Evolutionary conservation across 805 yeast genomes (phyloP).

Genomic region (Lachancea waltii): DNA sequence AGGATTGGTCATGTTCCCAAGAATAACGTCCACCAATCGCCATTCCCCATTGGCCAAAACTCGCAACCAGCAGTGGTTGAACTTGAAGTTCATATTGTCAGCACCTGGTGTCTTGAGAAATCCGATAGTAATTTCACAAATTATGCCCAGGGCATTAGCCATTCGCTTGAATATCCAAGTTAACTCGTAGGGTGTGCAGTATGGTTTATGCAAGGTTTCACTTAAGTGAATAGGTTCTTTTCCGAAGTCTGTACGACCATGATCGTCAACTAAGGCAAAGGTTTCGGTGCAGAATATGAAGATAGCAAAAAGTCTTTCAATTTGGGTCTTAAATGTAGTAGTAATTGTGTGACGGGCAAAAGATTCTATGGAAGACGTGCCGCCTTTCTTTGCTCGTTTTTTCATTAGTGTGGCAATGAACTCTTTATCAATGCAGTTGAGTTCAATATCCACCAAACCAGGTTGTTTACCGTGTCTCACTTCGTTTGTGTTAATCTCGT

Average conservation of each 20-base stretch:
- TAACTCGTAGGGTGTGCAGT: conserved; percentile 64
- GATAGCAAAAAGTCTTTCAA: conserved; percentile 61
- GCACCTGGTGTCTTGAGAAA: conserved; percentile 76
- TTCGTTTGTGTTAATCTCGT: conserved; percentile 44
- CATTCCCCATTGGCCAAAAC: conserved; percentile 70
- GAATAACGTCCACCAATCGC: conserved; percentile 67
- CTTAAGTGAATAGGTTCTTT: conserved; percentile 35
- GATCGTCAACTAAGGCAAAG: conserved; percentile 41
- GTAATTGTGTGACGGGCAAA: conserved; percentile 50
- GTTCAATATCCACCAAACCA: conserved; percentile 28
- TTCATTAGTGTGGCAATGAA: conserved; percentile 42
- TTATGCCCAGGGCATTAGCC: conserved; percentile 61
- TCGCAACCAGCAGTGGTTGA: conserved; percentile 88
- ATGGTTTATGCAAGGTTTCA: conserved; percentile 38
- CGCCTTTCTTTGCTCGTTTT: conserved; percentile 33
- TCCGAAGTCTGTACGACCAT: conserved; percentile 34
- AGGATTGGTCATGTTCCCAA: conserved; percentile 56
- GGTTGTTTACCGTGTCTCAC: conserved; percentile 27
- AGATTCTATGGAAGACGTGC: conserved; percentile 44
- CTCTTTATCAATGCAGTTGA: conserved; percentile 30
- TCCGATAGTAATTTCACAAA: conserved; percentile 74
- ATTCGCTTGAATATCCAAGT: conserved; percentile 71
- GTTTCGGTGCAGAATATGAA: conserved; percentile 57
- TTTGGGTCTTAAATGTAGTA: conserved; percentile 43
- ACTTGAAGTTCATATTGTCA: conserved; percentile 36